phyloP scores from a whole-genome alignment of 306 rosid species.

The Rosa persica region DNA sequence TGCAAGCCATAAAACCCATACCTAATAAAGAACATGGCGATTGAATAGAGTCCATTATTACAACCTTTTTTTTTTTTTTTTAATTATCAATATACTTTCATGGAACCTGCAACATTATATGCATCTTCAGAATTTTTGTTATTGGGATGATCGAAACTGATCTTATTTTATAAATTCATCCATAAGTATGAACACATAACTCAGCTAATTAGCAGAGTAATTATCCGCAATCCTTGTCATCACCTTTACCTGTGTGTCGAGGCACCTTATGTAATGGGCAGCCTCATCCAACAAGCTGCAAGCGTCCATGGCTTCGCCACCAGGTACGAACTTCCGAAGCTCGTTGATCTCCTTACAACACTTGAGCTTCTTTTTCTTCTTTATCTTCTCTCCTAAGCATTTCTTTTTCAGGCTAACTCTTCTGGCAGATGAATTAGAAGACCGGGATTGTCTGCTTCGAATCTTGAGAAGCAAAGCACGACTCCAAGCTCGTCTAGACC shows the following conservation, averaged over 20 bases:
- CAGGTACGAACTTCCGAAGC: constrained; percentile 36
- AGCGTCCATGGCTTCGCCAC: constrained; percentile 35
- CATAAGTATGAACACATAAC: not conserved
- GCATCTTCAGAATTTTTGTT: not conserved
- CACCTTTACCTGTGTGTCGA: constrained; percentile 34
- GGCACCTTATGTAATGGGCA: constrained; percentile 39
- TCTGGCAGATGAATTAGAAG: not conserved
- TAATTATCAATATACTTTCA: not conserved
- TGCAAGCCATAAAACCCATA: not conserved
- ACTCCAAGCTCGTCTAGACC: constrained; percentile 33
- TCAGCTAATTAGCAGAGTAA: constrained; percentile 11
- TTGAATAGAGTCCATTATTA: not conserved
- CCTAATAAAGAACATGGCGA: not conserved
- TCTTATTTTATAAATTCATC: not conserved
- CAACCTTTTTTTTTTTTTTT: not conserved
- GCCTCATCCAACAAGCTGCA: constrained; percentile 37
- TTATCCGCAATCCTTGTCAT: constrained; percentile 24
- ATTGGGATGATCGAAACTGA: not conserved
- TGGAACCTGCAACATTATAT: not conserved
- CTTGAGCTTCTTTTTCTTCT: not conserved
- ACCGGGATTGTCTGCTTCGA: not conserved
- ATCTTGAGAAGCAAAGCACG: constrained; percentile 30
- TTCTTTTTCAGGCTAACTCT: constrained; percentile 3
- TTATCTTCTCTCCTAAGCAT: not conserved
- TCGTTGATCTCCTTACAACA: not conserved